phyloP scores from a whole-genome alignment of 495 filamentous ascomycete species.

The Thermochaetoides thermophila region DNA sequence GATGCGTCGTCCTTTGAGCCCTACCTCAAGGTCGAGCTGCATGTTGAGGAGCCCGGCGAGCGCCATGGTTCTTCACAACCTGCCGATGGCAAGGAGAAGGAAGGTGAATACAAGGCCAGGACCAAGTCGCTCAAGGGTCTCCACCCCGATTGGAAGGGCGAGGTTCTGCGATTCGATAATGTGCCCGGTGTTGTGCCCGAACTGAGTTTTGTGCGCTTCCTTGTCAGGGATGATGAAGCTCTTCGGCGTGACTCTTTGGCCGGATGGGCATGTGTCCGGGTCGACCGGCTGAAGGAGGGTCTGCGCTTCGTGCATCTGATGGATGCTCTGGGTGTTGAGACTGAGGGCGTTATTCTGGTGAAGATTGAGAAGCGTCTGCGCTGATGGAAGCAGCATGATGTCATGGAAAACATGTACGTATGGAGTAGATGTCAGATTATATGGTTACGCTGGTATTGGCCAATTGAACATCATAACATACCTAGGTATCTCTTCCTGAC shows the following conservation, averaged over 20 bases:
- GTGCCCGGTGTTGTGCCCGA: conserved; percentile 58
- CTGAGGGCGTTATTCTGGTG: conserved; percentile 53
- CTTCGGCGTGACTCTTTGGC: conserved; percentile 60
- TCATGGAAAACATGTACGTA: too few relatives aligned
- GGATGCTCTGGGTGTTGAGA: conserved; percentile 45
- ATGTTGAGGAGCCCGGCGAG: conserved; percentile 52
- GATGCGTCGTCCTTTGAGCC: conserved; percentile 48
- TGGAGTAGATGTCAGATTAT: too few relatives aligned
- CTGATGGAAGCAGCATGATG: too few relatives aligned
- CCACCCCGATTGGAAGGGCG: conserved; percentile 55
- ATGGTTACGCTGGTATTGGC: too few relatives aligned
- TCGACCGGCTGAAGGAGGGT: conserved; percentile 63
- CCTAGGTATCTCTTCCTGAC: too few relatives aligned
- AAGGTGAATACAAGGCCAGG: conserved; percentile 53
- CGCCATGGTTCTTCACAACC: conserved; percentile 17
- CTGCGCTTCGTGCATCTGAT: conserved; percentile 62
- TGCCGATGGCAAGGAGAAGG: conserved; percentile 23
- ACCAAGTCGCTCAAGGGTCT: conserved; percentile 46
- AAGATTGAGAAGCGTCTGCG: conserved; percentile 52
- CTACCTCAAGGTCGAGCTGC: conserved; percentile 70
- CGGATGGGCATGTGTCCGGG: conserved; percentile 75
- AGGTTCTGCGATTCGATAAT: conserved; percentile 45
- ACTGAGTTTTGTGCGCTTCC: conserved; percentile 72
- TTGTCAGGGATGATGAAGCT: conserved; percentile 71
- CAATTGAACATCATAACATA: too few relatives aligned